phyloP scores from a whole-genome alignment of 1,139 yeast species.

The Suhomyces bolitotheri region DNA sequence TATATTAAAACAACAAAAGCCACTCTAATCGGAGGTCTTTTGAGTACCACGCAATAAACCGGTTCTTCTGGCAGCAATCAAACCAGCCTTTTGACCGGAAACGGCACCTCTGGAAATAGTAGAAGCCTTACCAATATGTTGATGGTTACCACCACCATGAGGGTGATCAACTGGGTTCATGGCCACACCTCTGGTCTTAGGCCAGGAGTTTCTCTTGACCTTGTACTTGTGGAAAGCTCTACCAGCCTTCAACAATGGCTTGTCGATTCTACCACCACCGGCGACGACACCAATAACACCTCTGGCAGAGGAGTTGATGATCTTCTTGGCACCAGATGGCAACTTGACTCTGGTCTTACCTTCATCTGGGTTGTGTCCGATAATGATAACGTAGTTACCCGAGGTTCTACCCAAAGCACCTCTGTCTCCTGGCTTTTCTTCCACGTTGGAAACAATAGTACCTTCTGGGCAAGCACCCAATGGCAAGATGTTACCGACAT shows the following conservation, averaged over 20 bases:
- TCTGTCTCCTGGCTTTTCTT: constrained; percentile 99
- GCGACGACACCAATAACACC: constrained; percentile 99
- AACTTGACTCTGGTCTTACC: constrained; percentile 98
- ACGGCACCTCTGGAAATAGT: constrained; percentile 99
- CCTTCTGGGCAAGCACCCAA: constrained; percentile 98
- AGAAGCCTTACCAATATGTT: constrained; percentile 99
- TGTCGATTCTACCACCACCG: constrained; percentile 99
- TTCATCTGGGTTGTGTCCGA: constrained; percentile 99
- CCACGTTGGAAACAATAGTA: constrained; percentile 97
- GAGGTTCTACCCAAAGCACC: constrained; percentile 99
- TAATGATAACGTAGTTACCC: constrained; percentile 98
- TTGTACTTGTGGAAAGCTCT: constrained; percentile 99
- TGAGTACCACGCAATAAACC: constrained; percentile 99
- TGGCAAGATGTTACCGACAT: constrained; percentile 97
- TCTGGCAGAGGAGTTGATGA: constrained; percentile 93
- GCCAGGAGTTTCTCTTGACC: constrained; percentile 99
- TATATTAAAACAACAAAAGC: constrained; percentile 12
- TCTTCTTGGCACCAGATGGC: constrained; percentile 98
- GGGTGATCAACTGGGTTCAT: constrained; percentile 99
- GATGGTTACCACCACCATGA: constrained; percentile 99
- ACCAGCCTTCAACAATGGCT: constrained; percentile 99
- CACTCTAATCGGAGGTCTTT: constrained; percentile 76
- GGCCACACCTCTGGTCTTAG: constrained; percentile 93
- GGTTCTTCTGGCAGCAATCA: constrained; percentile 99
- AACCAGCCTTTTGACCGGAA: constrained; percentile 99